These are phyloP conservation scores for Pyronema domesticum DNA, from an alignment of 495 filamentous ascomycete genomes.

Conservation along the genomic window DNA sequence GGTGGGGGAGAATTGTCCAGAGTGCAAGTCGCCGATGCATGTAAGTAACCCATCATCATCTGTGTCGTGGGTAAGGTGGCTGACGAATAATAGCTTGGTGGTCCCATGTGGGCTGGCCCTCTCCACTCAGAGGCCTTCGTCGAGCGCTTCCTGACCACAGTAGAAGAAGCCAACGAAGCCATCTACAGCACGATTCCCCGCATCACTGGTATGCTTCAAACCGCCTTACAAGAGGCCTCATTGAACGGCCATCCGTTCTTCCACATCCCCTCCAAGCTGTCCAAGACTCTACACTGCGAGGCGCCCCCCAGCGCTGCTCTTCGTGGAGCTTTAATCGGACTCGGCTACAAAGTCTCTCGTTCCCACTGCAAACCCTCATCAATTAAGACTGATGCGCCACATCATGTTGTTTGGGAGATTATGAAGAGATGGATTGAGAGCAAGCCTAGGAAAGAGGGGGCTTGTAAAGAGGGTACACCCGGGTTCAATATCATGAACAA, in stretches of 20 bases:
- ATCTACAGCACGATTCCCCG: conserved; percentile 61
- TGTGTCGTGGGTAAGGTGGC: not conserved
- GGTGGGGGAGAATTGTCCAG: conserved; percentile 43
- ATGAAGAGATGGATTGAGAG: conserved; percentile 62
- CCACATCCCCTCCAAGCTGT: conserved; percentile 52
- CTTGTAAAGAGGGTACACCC: conserved; percentile 47
- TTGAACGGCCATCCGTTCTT: conserved; percentile 50
- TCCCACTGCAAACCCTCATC: conserved; percentile 78
- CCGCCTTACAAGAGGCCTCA: conserved; percentile 56
- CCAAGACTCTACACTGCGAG: conserved; percentile 57
- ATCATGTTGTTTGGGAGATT: conserved; percentile 76
- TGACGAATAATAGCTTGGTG: conserved; percentile 33
- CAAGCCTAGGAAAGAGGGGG: conserved; percentile 40
- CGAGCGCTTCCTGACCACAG: conserved; percentile 47
- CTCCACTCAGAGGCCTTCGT: conserved; percentile 73
- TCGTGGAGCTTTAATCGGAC: conserved; percentile 57
- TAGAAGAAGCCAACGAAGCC: conserved; percentile 41
- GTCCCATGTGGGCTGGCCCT: conserved; percentile 87
- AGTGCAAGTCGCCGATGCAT: conserved; percentile 76
- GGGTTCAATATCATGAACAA: conserved; percentile 43
- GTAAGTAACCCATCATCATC: conserved; percentile 1
- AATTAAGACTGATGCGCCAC: conserved; percentile 79
- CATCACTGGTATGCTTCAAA: conserved; percentile 79
- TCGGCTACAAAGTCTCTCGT: conserved; percentile 65
- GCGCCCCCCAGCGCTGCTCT: conserved; percentile 54